Evolutionary conservation across 2,329 filamentous ascomycete genomes (phyloP), one percentile per base, ranked within the genome.

Genomic region (Magnaporthiopsis incrustans): DNA sequence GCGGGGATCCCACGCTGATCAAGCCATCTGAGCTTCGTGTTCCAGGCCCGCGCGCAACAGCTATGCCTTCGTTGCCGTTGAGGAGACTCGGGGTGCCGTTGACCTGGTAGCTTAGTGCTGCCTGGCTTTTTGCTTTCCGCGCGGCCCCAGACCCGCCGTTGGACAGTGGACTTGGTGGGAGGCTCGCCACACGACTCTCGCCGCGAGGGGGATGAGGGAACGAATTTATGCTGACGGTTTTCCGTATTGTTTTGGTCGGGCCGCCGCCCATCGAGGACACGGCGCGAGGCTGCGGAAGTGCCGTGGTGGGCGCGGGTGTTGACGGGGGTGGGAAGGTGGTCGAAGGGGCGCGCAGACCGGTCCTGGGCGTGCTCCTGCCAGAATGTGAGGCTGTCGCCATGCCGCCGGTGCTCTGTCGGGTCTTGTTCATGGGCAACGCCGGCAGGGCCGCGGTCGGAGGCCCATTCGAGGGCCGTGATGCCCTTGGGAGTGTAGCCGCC

Each of bases 161-260:
- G 25, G 83, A 81, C 59, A 88, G 76, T 67, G 82, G 86, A 76
- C 85, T 85, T 64, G 82, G 85, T 62, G 85, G 90, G 64, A 86
- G 79, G 76, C 82, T 92, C 70, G 78, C 78, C 60, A 80, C 77
- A 68, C 84, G 82, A 63, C 77, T 81, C 63, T 83, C 82, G 60
- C 87, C 85, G 69, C 88, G 88, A 18, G 94, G 94, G 18, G 94
- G 94, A 68, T 96, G 90, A 35, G 94, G 94, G 72, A 98, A 97
- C 1, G 92, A 89, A 73, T 93, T 94, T 72, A 97, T 96, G 81
- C 93, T 97, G 71, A 96, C 89, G 1, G 90, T 90, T 77, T 96
- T 96, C 67, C 92, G 87, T 64, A 97, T 77, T 1, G 88, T 86
- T 75, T 88, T 93, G 32, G 86, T 85, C 6, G 85, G 79, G 38